Evolutionary conservation across 1,284 basidiomycete genomes (phyloP), one percentile per base, ranked within the genome.

Genomic region (Ceratobasidium sp.): DNA sequence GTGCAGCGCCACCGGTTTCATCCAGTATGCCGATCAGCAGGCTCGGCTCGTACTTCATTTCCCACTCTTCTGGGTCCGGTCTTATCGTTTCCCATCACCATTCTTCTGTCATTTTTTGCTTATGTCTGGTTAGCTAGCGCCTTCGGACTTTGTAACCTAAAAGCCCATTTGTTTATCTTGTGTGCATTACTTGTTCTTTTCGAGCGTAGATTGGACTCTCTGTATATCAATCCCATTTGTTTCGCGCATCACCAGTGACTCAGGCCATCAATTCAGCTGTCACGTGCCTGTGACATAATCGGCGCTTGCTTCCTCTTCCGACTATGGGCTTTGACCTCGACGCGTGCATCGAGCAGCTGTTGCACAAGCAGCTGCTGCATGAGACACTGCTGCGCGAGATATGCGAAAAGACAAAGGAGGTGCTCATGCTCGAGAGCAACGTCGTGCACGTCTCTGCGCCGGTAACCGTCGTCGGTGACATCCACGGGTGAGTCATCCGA

Each of bases 401-500:
- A 85, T 98, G 96, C 85, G 96, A 97, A 79, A 97, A 97, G 83
- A 97, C 96, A 34, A 98, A 98, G 80, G 96, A 98, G 80, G 93
- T 99, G 0, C 88, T 99, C 73, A 99, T 99, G 97, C 86, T 94
- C 76, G 97, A 99, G 84, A 95, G 93, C 76, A 99, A 99, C 79
- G 97, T 99, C 73, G 96, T 99, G 14, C 97, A 99, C 79, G 93
- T 99, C 77, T 92, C 90, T 75, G 93, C 96, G 0, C 97, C 97
- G n/a, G 96, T 99, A 53, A 99, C 97, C 0, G 97, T 99, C 34
- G 97, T 99, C 34, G 97, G 97, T 70, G 97, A 99, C 80, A 99
- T 99, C 71, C 97, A 99, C 81, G 97, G 96, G 95, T 96, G 82
- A 87, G 92, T 84, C 50, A 32, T 9, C 18, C 32, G 59, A 34